These are phyloP conservation scores for Morella rubra DNA, from an alignment of 306 rosid species.

Conservation along the genomic window DNA sequence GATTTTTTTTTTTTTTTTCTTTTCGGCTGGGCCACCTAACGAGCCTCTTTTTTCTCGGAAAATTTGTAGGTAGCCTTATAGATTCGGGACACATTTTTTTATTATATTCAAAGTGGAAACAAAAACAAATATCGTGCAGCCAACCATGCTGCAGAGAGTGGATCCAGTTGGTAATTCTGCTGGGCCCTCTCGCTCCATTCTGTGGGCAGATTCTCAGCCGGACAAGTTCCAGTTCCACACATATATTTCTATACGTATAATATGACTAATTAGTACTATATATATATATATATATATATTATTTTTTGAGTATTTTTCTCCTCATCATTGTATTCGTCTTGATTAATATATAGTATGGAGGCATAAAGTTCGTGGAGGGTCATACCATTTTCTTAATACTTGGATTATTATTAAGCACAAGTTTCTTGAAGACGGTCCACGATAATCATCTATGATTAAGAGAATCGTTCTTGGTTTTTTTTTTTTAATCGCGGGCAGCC, in stretches of 20 bases:
- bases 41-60: constrained; percentile 20
- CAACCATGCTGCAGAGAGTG: constrained; percentile 32
- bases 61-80: constrained; percentile 25
- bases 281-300: too few relatives aligned
- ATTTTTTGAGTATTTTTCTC: too few relatives aligned
- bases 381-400: not conserved
- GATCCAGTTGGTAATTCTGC: constrained; percentile 18
- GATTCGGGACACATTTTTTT: constrained; percentile 26
- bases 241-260: not conserved
- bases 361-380: constrained; percentile 4
- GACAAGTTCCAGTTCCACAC: not conserved
- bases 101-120: constrained; percentile 8
- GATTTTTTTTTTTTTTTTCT: constrained; percentile 28
- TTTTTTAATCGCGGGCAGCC: not conserved
- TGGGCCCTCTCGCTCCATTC: not conserved
- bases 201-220: not conserved
- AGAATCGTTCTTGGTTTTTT: constrained; percentile 22
- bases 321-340: constrained; percentile 4
- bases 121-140: constrained; percentile 26
- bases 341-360: not conserved
- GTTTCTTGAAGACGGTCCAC: constrained; percentile 12
- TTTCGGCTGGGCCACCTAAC: constrained; percentile 35
- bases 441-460: constrained; percentile 18
- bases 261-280: too few relatives aligned
- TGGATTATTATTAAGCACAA: not conserved